Evolutionary conservation across 129 eudicot genomes (phyloP).

Genomic region (carrot (Daucus carota)): DH1_v3.0 NC_030382.2:58936001-58936500

Average conservation of each 20-base stretch:
- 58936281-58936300: slow-evolving; percentile 47
- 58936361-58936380: neutral
- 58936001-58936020: neutral
- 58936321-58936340: neutral
- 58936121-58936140: slow-evolving; percentile 27
- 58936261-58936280: slow-evolving; percentile 19
- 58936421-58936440: slow-evolving; percentile 42
- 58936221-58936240: slow-evolving; percentile 50
- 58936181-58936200: slow-evolving; percentile 21
- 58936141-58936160: neutral
- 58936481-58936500: no score
- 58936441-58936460: slow-evolving; percentile 34
- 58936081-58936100: neutral
- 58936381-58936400: no score
- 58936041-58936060: neutral
- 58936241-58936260: slow-evolving; percentile 32
- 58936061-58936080: neutral
- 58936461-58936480: slow-evolving; percentile 59
- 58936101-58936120: neutral
- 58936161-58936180: slow-evolving; percentile 40
- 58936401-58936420: neutral
- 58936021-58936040: neutral
- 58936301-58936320: slow-evolving; percentile 29
- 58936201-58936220: neutral
- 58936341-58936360: slow-evolving; percentile 1